Conservation (phyloP, 225 moss, liverwort and hornwort species). For the Neckera pumila region DNA sequence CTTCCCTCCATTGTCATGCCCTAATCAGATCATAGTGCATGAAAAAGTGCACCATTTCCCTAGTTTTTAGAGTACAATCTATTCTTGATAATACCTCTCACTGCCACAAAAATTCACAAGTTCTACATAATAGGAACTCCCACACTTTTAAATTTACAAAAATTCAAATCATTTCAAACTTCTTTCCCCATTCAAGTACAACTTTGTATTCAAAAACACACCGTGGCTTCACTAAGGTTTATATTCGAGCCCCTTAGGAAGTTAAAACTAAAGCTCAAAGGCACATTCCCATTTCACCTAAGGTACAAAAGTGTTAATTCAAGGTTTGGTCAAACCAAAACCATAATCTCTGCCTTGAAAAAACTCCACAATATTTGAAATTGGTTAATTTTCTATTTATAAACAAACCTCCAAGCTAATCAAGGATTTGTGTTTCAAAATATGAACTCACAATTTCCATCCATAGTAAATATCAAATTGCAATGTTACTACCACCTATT, state of each 20-base stretch:
- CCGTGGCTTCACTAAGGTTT: rapidly evolving
- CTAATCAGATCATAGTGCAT: not conserved
- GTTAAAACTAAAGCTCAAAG: not conserved
- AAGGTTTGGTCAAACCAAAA: not conserved
- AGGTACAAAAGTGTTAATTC: not conserved
- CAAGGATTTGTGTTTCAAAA: rapidly evolving
- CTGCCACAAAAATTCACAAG: not conserved
- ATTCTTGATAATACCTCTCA: not conserved
- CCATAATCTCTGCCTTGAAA: rapidly evolving
- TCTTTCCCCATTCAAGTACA: not conserved
- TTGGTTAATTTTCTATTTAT: not conserved
- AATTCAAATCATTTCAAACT: not conserved
- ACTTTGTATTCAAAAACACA: not conserved
- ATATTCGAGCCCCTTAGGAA: not conserved
- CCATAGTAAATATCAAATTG: not conserved
- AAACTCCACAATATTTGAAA: too few relatives aligned
- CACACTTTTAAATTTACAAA: not conserved
- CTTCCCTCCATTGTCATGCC: not conserved
- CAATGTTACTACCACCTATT: rapidly evolving
- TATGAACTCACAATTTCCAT: too few relatives aligned
- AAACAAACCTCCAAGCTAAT: not conserved
- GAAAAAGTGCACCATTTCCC: rapidly evolving
- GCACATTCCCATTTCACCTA: not conserved
- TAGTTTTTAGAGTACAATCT: not conserved
- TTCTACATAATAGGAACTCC: not conserved